Evolutionary conservation across 371 early-diverging fungal species (phyloP), one percentile per base, ranked within the genome.

Genomic region (Capillidium heterosporum): DNA sequence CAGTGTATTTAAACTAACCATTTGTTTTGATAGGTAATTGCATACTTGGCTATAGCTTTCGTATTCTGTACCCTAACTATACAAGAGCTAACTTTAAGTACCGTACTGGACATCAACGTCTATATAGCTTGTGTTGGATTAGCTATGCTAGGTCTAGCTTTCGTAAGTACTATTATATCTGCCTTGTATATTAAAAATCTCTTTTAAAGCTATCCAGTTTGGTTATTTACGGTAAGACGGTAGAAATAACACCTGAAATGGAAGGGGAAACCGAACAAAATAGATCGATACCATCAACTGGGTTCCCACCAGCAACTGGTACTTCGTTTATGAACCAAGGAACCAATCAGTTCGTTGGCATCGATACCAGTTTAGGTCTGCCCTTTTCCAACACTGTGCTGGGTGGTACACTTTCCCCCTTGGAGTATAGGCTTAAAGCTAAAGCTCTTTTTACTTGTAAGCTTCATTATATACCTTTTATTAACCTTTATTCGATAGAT

Each of bases 361-460:
- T 50, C 5, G 51, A 29, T 24, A 29, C 51, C 19, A 50, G 51
- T 19, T 27, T 29, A 17, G 51, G 29, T 17, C 24, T 26, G 10
- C 51, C 51, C 4, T 50, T 50, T 24, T 21, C 27, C 15, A 13
- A 13, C 5, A 50, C n/a, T 50, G 8, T 32, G 26, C 17, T 50
- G 31, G 26, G 17, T 50, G 51, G 29, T 50, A 40, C 40, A 10
- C 17, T 50, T 13, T 13, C 8, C 15, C 24, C 51, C 26, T 29
- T 27, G 10, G 27, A 54, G 10, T 54, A 54, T 54, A 17, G 43
- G 8, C 42, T 19, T 3, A n/a, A 28, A 19, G 55, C 55, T 41
- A 54, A 23, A 39, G 55, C 55, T 17, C n/a, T 42, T 41, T 54
- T 41, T 54, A 21, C 55, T 13, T 54, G 55, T 54, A 41, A 54